Evolutionary conservation across 345 rosid genomes (phyloP), one percentile per base, ranked within the genome.

Genomic region (Camelina neglecta): DNA sequence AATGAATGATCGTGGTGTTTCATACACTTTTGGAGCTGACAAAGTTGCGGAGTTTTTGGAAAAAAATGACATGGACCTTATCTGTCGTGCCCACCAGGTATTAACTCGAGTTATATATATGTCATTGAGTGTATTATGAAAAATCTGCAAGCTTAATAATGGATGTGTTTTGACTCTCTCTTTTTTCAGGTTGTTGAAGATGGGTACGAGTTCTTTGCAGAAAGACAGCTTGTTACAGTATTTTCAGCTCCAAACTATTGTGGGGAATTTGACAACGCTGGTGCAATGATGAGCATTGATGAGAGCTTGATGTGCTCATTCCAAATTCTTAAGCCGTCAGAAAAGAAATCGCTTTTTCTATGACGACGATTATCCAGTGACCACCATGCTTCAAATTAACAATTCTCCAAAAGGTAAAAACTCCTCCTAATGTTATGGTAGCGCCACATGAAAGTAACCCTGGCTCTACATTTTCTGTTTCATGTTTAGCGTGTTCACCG

Each of bases 1-100:
- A 48, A 81, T 90, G 89, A 93, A 89, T 59, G 98, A 93, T 76
- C 89, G 97, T 35, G 98, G 98, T 59, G 96, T 90, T 73, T 93
- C 96, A 8, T 89, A 72, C 80, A 90, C 98, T 45, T 93, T 89
- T 83, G 98, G 98, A 45, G 80, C 90, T n/a, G 95, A 89, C 81
- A 80, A 48, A 49, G 96, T 93, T 31, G 81, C 87, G 1, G 93
- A 90, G 67, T 93, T 90, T 71, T 82, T 93, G 69, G 64, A 72
- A 51, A 89, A 85, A 78, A 83, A 86, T 72, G 96, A 93, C 79
- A 87, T 93, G 93, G 98, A 93, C 82, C 96, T 93, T 57, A 84
- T 93, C 72, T 93, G 98, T 66, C 98, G 95, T 64, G 98, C 97
- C 9, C 98, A 93, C 75, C 98, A 93, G 93, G 98, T 90, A 18